Evolutionary conservation across 1,139 yeast species (phyloP).

Genomic region (Saccharomycopsis hybrid): DNA sequence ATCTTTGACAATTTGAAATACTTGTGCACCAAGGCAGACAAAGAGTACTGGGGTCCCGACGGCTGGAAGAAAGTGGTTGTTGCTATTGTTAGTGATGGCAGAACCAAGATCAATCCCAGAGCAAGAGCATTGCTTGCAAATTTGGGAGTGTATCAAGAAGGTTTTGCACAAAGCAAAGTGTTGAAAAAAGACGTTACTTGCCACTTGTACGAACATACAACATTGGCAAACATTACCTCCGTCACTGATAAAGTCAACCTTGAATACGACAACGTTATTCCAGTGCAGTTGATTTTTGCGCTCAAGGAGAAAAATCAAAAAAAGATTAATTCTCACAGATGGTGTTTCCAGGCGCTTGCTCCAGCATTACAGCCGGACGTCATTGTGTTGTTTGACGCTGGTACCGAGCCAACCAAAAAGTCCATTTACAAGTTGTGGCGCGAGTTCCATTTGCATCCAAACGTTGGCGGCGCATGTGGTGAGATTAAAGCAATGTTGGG

Average conservation of each 20-base stretch:
- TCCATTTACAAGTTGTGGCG: conserved; percentile 86
- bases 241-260: conserved; percentile 49
- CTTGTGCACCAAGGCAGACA: conserved; percentile 62
- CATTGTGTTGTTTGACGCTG: conserved; percentile 81
- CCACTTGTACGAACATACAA: conserved; percentile 88
- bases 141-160: conserved; percentile 92
- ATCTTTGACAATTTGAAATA: conserved; percentile 89
- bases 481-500: conserved; percentile 91
- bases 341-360: conserved; percentile 96
- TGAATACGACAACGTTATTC: conserved; percentile 41
- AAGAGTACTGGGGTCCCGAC: conserved; percentile 68
- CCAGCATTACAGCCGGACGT: conserved; percentile 83
- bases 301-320: conserved; percentile 84
- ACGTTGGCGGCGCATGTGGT: conserved; percentile 94
- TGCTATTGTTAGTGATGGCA: conserved; percentile 85
- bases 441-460: conserved; percentile 76
- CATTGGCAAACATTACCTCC: conserved; percentile 57
- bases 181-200: conserved; percentile 84
- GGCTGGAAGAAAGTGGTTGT: conserved; percentile 94
- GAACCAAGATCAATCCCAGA: conserved; percentile 81
- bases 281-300: conserved; percentile 87
- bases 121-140: conserved; percentile 84
- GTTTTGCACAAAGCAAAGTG: conserved; percentile 85
- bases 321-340: conserved; percentile 91
- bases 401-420: conserved; percentile 86